These are phyloP conservation scores for Cyberlindnera petersonii DNA, from an alignment of 805 yeast genomes.

Conservation along the genomic window DNA sequence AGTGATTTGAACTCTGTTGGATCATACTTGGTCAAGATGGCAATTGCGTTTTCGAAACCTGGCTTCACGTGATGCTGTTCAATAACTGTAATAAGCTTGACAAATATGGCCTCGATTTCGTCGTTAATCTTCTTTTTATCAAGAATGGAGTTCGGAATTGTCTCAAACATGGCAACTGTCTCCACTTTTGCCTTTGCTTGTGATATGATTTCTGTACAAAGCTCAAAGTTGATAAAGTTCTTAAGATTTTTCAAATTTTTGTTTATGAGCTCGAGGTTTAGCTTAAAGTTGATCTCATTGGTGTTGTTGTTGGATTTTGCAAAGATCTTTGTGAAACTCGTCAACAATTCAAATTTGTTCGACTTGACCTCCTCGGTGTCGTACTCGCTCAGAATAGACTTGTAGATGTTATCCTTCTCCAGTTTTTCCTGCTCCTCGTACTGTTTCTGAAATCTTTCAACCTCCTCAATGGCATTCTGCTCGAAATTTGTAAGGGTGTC, in stretches of 20 bases:
- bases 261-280: slow-evolving; percentile 71
- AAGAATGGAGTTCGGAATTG: slow-evolving; percentile 26
- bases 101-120: slow-evolving; percentile 62
- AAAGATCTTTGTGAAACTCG: slow-evolving; percentile 64
- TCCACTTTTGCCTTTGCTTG: slow-evolving; percentile 63
- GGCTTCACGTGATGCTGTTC: slow-evolving; percentile 73
- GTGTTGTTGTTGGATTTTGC: slow-evolving; percentile 32
- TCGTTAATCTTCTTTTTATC: slow-evolving; percentile 24
- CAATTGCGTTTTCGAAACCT: slow-evolving; percentile 81
- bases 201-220: slow-evolving; percentile 67
- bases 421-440: slow-evolving; percentile 31
- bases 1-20: slow-evolving; percentile 43
- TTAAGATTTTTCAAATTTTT: slow-evolving; percentile 74
- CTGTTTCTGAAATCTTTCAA: slow-evolving; percentile 27
- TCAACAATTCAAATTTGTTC: slow-evolving; percentile 52
- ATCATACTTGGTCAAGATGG: slow-evolving; percentile 64
- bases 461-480: slow-evolving; percentile 24
- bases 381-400: slow-evolving; percentile 38
- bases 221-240: slow-evolving; percentile 73
- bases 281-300: slow-evolving; percentile 58
- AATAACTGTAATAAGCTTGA: slow-evolving; percentile 56
- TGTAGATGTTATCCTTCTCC: slow-evolving; percentile 40
- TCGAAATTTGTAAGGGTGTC: slow-evolving; percentile 31
- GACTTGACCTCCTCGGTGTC: slow-evolving; percentile 29
- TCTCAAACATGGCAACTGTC: slow-evolving; percentile 45